Percentiles rank a stretch among this genome's conserved stretches.
Conservation (phyloP, 2,329 filamentous ascomycete genomes). For the Alternaria ventricosa region DNA sequence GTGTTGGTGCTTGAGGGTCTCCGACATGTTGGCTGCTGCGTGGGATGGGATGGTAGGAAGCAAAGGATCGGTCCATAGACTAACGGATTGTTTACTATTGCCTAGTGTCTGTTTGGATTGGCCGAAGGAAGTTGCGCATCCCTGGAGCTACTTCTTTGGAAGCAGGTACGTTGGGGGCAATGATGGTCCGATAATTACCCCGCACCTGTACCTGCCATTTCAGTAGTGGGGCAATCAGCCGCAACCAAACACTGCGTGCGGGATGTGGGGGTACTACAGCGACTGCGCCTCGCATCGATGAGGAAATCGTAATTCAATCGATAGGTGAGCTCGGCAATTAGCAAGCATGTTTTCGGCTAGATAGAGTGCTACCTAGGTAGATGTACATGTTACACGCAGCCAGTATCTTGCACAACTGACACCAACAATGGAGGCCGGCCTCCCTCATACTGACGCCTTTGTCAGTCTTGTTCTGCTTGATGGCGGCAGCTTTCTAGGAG, state of each 20-base stretch:
- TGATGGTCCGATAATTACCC: slow-evolving; percentile 7
- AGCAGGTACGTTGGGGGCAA: neutral
- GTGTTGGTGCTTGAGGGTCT: slow-evolving; percentile 25
- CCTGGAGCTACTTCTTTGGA: neutral
- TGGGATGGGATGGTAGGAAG: neutral
- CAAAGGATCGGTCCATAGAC: neutral
- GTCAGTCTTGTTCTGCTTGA: slow-evolving; percentile 39
- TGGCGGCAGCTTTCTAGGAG: slow-evolving; percentile 43
- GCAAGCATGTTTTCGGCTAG: neutral
- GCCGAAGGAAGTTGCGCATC: neutral
- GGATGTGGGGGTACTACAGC: neutral
- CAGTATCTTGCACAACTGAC: neutral
- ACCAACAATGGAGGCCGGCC: neutral
- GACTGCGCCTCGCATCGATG: neutral
- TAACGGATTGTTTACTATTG: neutral
- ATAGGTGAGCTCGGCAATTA: neutral
- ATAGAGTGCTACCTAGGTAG: neutral
- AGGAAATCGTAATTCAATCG: neutral
- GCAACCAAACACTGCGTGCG: neutral
- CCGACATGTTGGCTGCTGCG: slow-evolving; percentile 22
- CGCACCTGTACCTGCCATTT: neutral
- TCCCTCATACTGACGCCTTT: slow-evolving; percentile 26
- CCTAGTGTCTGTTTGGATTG: neutral
- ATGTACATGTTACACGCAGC: neutral
- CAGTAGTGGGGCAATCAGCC: slow-evolving; percentile 9